Conservation (phyloP, 345 rosid genomes). For the Lepidium aucheri region DNA sequence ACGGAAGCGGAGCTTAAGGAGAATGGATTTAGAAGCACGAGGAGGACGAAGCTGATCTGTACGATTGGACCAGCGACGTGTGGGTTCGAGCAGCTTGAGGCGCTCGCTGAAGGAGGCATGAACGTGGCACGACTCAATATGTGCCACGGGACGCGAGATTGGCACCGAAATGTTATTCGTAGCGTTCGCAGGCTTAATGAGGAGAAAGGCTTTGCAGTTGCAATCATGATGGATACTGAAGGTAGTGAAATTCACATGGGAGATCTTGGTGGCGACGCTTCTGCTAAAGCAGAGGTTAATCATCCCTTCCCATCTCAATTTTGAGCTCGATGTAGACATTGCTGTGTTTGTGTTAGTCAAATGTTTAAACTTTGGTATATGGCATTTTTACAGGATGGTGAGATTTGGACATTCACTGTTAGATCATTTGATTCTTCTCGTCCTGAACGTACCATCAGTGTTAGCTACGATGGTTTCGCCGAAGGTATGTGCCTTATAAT, state of each 20-base stretch:
- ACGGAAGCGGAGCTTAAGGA: constrained; percentile 92
- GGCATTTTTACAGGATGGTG: constrained; percentile 62
- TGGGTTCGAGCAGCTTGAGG: constrained; percentile 82
- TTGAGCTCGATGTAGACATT: neutral
- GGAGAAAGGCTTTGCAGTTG: constrained; percentile 95
- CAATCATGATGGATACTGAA: constrained; percentile 99
- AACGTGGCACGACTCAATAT: constrained; percentile 91
- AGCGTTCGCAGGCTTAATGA: constrained; percentile 80
- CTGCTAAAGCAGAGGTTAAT: constrained; percentile 81
- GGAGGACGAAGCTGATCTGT: constrained; percentile 93
- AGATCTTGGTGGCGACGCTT: constrained; percentile 85
- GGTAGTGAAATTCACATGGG: constrained; percentile 99
- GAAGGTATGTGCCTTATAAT: constrained; percentile 47
- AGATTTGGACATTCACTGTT: constrained; percentile 92
- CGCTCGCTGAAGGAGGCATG: constrained; percentile 96
- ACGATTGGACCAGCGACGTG: constrained; percentile 92
- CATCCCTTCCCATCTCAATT: neutral
- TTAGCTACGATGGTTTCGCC: constrained; percentile 93
- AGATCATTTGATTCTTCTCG: constrained; percentile 69
- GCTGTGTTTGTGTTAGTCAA: neutral
- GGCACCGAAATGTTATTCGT: constrained; percentile 79
- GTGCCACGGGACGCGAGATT: constrained; percentile 94
- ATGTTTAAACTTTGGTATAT: neutral
- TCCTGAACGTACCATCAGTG: constrained; percentile 77
- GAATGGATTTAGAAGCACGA: constrained; percentile 98